Evolutionary conservation across 768 basidiomycete genomes (phyloP).

Genomic region (Candolleomyces eurysporus): DNA sequence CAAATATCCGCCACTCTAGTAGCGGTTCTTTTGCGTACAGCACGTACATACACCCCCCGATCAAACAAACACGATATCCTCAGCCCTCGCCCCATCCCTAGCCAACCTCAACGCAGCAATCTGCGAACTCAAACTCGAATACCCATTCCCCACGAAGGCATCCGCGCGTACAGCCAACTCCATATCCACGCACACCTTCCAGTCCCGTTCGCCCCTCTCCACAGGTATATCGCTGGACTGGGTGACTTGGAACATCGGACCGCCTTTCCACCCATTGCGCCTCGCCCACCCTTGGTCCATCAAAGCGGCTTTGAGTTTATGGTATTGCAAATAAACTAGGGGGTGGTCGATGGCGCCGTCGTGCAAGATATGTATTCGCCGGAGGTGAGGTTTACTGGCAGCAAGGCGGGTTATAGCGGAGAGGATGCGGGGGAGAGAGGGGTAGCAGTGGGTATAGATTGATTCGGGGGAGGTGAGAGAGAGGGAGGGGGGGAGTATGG

Average conservation of each 20-base stretch:
- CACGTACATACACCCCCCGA: not conserved
- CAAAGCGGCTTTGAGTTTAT: slow-evolving; percentile 37
- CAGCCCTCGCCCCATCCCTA: slow-evolving; percentile 25
- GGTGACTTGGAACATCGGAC: slow-evolving; percentile 40
- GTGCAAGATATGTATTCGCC: slow-evolving; percentile 42
- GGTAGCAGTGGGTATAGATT: slow-evolving; percentile 44
- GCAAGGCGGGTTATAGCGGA: slow-evolving; percentile 36
- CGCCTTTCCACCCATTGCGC: slow-evolving; percentile 34
- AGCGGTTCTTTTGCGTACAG: too few species aligned
- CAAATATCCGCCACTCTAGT: too few species aligned
- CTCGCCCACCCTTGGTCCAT: slow-evolving; percentile 32
- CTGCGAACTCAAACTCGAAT: slow-evolving; percentile 45
- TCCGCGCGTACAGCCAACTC: slow-evolving; percentile 43
- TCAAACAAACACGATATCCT: slow-evolving; percentile 38
- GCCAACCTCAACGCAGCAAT: slow-evolving; percentile 41
- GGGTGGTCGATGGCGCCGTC: slow-evolving; percentile 50
- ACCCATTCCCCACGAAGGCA: slow-evolving; percentile 47
- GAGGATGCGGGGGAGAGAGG: slow-evolving; percentile 38
- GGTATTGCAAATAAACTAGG: slow-evolving; percentile 38
- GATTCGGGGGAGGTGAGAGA: slow-evolving; percentile 33
- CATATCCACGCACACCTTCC: slow-evolving; percentile 43
- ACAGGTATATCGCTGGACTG: slow-evolving; percentile 39
- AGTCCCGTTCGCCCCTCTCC: slow-evolving; percentile 39
- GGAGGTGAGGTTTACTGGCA: slow-evolving; percentile 32
- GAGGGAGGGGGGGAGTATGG: slow-evolving; percentile 34